A percentile compares a stretch with the other conserved stretches of the same genome.
Evolutionary conservation across 768 basidiomycete genomes (phyloP).

Genomic region (Asterophora lycoperdoides): DNA sequence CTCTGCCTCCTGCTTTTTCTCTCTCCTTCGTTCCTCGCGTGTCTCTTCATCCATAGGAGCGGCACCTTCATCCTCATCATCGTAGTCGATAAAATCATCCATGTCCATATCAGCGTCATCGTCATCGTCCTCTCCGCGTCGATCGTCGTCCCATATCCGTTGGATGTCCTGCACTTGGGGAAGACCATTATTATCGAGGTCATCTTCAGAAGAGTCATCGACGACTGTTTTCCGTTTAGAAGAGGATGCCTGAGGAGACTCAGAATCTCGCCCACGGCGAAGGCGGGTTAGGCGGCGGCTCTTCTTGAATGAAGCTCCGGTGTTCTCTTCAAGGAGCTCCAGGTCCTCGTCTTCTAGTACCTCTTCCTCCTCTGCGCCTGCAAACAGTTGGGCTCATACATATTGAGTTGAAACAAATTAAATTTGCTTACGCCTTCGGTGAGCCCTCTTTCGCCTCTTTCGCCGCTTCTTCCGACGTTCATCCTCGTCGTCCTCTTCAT

Average conservation of each 20-base stretch:
- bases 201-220: constrained; percentile 77
- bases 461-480: constrained; percentile 54
- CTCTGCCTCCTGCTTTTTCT: constrained; percentile 63
- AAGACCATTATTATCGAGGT: constrained; percentile 53
- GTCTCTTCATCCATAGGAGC: constrained; percentile 70
- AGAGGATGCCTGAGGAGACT: constrained; percentile 59
- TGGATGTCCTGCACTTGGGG: constrained; percentile 60
- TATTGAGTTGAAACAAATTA: constrained; percentile 3
- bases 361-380: constrained; percentile 52
- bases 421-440: constrained; percentile 44
- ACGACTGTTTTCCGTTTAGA: constrained; percentile 56
- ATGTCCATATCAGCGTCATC: constrained; percentile 72
- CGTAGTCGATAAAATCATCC: constrained; percentile 77
- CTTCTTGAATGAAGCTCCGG: constrained; percentile 73
- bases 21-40: constrained; percentile 68
- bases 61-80: constrained; percentile 74
- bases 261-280: constrained; percentile 70
- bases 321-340: constrained; percentile 85
- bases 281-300: constrained; percentile 61
- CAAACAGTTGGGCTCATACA: constrained; percentile 10
- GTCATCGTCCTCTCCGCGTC: constrained; percentile 61
- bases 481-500: constrained; percentile 66
- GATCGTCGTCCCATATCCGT: constrained; percentile 84
- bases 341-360: constrained; percentile 92
- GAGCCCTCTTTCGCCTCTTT: constrained; percentile 65